These are phyloP conservation scores for Neonectria punicea DNA, from an alignment of 2,329 filamentous ascomycete genomes.

Conservation along the genomic window DNA sequence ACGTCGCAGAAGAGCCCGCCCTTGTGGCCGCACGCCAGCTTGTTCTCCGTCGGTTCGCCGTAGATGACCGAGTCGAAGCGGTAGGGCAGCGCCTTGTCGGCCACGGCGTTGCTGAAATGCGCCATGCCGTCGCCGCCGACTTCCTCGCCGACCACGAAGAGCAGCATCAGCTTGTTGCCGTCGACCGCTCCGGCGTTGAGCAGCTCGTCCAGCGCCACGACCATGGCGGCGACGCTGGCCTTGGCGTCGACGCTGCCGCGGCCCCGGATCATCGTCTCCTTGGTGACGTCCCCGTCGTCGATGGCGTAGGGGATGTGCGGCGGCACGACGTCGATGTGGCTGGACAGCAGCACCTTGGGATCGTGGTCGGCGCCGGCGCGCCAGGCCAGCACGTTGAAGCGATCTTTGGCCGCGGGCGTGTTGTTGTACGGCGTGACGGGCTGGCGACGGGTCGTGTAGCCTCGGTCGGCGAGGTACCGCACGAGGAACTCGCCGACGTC, in stretches of 20 bases:
- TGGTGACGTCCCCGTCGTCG: slow-evolving; percentile 55
- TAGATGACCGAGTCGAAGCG: slow-evolving; percentile 79
- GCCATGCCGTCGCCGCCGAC: slow-evolving; percentile 83
- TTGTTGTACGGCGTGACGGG: slow-evolving; percentile 48
- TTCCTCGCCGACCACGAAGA: slow-evolving; percentile 87
- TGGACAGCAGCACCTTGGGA: slow-evolving; percentile 74
- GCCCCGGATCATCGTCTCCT: slow-evolving; percentile 69
- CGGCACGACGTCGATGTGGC: slow-evolving; percentile 84
- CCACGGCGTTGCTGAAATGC: slow-evolving; percentile 55
- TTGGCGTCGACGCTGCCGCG: slow-evolving; percentile 81
- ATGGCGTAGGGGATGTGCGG: slow-evolving; percentile 77
- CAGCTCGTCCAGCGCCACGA: slow-evolving; percentile 72
- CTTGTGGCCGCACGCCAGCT: slow-evolving; percentile 92
- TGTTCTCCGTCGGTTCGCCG: slow-evolving; percentile 91
- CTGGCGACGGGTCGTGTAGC: slow-evolving; percentile 58
- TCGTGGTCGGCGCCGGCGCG: slow-evolving; percentile 57
- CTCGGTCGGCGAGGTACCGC: slow-evolving; percentile 66
- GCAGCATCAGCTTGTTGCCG: slow-evolving; percentile 64
- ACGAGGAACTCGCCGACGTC: slow-evolving; percentile 75
- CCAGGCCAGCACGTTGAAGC: slow-evolving; percentile 83
- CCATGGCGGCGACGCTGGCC: slow-evolving; percentile 76
- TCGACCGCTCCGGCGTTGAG: slow-evolving; percentile 53
- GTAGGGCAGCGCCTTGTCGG: slow-evolving; percentile 47
- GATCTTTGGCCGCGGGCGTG: slow-evolving; percentile 41
- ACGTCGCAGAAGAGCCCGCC: slow-evolving; percentile 78